Base-by-base conservation (phyloP, 1,284 basidiomycete genomes). In the Chalciporus piperatoides region DNA sequence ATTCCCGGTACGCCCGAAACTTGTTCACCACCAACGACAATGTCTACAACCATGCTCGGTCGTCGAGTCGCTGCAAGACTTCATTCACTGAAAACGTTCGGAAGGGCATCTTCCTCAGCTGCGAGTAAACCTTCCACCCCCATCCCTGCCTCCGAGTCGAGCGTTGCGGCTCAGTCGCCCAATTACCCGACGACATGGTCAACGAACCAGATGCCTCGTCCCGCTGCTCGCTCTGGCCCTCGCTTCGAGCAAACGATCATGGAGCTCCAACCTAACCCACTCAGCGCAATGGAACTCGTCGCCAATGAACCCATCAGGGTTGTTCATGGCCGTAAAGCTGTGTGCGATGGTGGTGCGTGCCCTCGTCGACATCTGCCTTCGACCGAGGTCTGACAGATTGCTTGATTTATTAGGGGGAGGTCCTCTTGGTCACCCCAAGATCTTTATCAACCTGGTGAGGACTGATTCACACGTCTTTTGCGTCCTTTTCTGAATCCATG, bases 341-440 rank as follows among this genome's bases (percentile, higher is more conserved):
- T 84, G 46, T 99, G 96, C 66, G 94, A 99, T 68, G 96, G 96
- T 59, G 94, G 94, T 96, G 60, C 63, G 90, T 72, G n/a, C 27
- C 41, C n/a, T 33, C 6, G 32, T 19, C 44, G 37, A 15, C 23
- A 39, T 42, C n/a, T 38, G 12, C 35, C 6, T 45, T 44, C 36
- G 4, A 10, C 49, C 32, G 47, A 46, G 36, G 11, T n/a, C 49
- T 66, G 46, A 68, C 32, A 24, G 17, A 23, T 44, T 23, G 44
- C 21, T 51, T 27, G 35, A 12, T 44, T 50, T 11, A 7, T 14
- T 58, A 98, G 95, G 95, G 70, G 86, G 84, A 68, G 96, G 96
- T n/a, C 82, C 96, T 43, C 80, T 99, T 28, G 96, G 96, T 41
- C 96, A 99, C 69, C 96, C 96, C 12, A 94, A 92, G 77, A 86